A percentile compares a stretch with the other conserved stretches of the same genome.
Evolutionary conservation across 257 asterid species (phyloP).

Genomic region (Solanum clarkiae): DNA sequence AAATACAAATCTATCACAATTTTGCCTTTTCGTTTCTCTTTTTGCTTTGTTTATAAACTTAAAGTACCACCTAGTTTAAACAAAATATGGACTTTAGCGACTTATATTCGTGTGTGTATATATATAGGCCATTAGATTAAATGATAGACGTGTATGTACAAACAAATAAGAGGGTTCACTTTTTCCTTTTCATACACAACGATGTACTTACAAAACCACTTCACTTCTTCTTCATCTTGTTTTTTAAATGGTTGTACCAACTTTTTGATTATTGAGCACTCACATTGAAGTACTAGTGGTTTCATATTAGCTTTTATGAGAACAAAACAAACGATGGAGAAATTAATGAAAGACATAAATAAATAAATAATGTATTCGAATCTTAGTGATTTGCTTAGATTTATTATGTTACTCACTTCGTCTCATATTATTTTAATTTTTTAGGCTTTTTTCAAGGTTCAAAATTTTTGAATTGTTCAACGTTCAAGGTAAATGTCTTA

Average conservation of each 20-base stretch:
- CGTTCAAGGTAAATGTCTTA: too few relatives aligned
- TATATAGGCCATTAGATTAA: background rate
- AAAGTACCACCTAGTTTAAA: too few relatives aligned
- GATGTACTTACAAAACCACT: background rate
- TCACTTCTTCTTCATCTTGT: background rate
- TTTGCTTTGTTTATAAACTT: too few relatives aligned
- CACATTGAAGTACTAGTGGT: background rate
- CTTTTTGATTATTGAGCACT: background rate
- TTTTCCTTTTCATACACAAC: background rate
- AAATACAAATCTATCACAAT: too few relatives aligned
- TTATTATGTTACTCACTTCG: background rate
- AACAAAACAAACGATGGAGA: background rate
- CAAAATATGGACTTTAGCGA: too few relatives aligned
- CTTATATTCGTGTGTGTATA: background rate
- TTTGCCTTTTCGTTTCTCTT: too few relatives aligned
- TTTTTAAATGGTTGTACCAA: background rate
- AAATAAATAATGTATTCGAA: background rate
- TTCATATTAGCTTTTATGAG: background rate
- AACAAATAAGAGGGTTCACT: background rate
- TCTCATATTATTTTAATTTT: too few relatives aligned
- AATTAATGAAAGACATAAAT: background rate
- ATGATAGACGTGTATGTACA: background rate
- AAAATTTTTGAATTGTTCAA: too few relatives aligned
- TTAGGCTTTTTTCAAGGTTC: too few relatives aligned
- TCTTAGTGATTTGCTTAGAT: background rate